A percentile compares a stretch with the other conserved stretches of the same genome.
Conservation (phyloP, 345 rosid species). For the Brassica carinata region DNA sequence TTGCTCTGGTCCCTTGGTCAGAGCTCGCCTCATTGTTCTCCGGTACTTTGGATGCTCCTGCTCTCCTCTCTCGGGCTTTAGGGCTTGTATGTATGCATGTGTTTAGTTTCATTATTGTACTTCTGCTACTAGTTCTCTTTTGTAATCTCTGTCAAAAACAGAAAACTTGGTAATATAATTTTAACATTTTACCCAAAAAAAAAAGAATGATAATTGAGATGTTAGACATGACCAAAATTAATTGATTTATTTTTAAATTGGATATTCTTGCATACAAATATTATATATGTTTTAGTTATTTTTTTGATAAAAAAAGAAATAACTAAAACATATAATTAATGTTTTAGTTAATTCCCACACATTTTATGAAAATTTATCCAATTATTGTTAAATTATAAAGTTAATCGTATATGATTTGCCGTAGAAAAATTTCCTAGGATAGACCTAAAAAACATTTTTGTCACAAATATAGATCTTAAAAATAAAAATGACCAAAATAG, state of each 20-base stretch:
- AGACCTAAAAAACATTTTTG: no score
- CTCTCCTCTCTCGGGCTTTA: neutral
- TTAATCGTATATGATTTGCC: no score
- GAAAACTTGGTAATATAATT: no score
- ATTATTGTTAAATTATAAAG: neutral
- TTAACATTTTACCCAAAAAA: no score
- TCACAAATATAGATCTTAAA: no score
- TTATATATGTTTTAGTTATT: no score
- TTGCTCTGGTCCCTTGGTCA: neutral
- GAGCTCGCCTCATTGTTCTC: neutral
- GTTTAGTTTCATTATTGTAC: neutral
- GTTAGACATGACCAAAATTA: neutral
- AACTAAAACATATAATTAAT: no score
- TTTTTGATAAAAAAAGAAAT: no score
- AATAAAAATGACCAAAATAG: no score
- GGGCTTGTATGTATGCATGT: neutral
- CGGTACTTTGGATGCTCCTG: neutral
- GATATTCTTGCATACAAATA: neutral
- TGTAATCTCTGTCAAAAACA: neutral
- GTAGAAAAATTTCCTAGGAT: no score
- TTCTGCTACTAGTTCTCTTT: neutral
- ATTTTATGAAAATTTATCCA: no score
- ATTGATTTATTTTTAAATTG: neutral
- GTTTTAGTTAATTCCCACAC: neutral
- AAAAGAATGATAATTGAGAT: neutral